phyloP scores from a whole-genome alignment of 2,329 filamentous ascomycete species.

The Diaporthe citriasiana region DNA sequence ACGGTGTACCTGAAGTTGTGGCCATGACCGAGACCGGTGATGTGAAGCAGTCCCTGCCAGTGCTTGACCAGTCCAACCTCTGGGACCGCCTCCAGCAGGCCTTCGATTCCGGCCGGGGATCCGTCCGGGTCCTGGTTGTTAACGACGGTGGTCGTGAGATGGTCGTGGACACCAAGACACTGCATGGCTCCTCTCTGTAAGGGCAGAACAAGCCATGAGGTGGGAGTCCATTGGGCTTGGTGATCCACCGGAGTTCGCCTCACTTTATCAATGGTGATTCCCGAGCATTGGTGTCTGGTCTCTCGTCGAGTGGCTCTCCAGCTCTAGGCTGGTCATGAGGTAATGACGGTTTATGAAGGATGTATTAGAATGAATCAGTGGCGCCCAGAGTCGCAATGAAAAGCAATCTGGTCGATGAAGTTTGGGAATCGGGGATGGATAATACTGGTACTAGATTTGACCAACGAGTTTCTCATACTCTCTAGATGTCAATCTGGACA shows the following conservation, averaged over 20 bases:
- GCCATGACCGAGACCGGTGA: slow-evolving; percentile 99
- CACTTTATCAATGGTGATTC: slow-evolving; percentile 16
- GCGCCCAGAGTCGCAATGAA: slow-evolving; percentile 28
- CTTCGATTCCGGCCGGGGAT: slow-evolving; percentile 93
- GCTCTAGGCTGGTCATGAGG: slow-evolving; percentile 43
- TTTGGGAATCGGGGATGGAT: slow-evolving; percentile 15
- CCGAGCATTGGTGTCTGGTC: slow-evolving; percentile 42
- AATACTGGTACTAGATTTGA: slow-evolving; percentile 15
- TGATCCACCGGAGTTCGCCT: slow-evolving; percentile 41
- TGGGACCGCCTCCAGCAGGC: slow-evolving; percentile 83
- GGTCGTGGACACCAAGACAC: slow-evolving; percentile 98
- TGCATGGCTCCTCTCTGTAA: slow-evolving; percentile 83
- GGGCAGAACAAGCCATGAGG: neutral
- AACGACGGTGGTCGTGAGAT: slow-evolving; percentile 94
- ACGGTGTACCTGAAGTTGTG: slow-evolving; percentile 68
- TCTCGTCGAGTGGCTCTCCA: slow-evolving; percentile 21
- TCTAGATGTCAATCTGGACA: slow-evolving; percentile 48
- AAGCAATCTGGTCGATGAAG: slow-evolving; percentile 15
- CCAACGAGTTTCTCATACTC: slow-evolving; percentile 16
- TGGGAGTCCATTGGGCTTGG: slow-evolving; percentile 8
- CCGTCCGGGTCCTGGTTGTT: slow-evolving; percentile 95
- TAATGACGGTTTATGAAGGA: slow-evolving; percentile 47
- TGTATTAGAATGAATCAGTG: slow-evolving; percentile 43
- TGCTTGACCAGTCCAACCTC: slow-evolving; percentile 95
- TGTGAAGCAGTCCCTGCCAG: slow-evolving; percentile 94